Evolutionary conservation across 805 yeast genomes (phyloP).

Genomic region (Myxozyma nipponensis): DNA sequence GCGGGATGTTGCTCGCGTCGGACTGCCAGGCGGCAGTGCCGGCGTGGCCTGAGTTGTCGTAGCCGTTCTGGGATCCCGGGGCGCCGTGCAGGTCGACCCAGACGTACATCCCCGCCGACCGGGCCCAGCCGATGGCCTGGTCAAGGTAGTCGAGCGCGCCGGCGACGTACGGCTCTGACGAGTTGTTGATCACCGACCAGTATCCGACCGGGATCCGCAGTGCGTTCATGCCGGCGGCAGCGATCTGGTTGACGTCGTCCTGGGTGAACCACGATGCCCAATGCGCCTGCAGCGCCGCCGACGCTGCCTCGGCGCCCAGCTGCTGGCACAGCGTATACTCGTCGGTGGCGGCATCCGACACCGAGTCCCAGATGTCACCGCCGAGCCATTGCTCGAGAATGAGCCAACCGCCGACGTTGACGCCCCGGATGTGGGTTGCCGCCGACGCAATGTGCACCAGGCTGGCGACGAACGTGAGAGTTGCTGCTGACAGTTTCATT

Average conservation of each 20-base stretch:
- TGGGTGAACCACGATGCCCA: constrained; percentile 78
- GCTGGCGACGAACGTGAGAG: too few relatives aligned
- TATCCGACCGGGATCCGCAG: constrained; percentile 93
- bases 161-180: constrained; percentile 76
- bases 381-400: constrained; percentile 53
- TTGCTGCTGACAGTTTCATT: not conserved
- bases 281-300: constrained; percentile 53
- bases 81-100: constrained; percentile 95
- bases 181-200: constrained; percentile 68
- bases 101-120: constrained; percentile 57
- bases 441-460: not conserved
- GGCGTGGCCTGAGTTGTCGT: constrained; percentile 87
- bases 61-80: constrained; percentile 96
- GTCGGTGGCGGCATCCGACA: constrained; percentile 76
- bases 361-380: constrained; percentile 57
- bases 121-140: constrained; percentile 73
- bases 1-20: constrained; percentile 46
- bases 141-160: constrained; percentile 76
- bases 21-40: constrained; percentile 55
- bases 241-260: constrained; percentile 59
- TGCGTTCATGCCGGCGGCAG: constrained; percentile 62
- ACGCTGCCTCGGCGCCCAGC: constrained; percentile 60
- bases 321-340: constrained; percentile 64
- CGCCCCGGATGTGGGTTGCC: constrained; percentile 34
- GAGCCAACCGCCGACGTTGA: constrained; percentile 87